Percentiles rank a stretch among this genome's conserved stretches.
phyloP scores from a whole-genome alignment of 1,284 basidiomycete genomes.

The Ceraceosorus guamensis region DNA sequence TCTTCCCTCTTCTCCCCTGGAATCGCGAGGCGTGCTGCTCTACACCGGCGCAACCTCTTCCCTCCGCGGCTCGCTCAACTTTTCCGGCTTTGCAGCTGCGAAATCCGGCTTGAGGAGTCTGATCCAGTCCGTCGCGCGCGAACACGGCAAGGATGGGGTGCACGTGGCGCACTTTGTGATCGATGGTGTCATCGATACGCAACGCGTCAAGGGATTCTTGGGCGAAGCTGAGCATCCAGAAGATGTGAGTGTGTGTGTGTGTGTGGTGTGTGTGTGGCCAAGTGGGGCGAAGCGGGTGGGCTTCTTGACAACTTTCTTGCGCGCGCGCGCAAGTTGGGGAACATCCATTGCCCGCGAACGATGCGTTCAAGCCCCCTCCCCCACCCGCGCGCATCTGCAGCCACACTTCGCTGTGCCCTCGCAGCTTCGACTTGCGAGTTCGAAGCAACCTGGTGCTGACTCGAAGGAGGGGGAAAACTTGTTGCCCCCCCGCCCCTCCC shows the following conservation, averaged over 20 bases:
- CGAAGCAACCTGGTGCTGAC: no score
- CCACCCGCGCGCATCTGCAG: no score
- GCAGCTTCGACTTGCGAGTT: no score
- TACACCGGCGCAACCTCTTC: constrained; percentile 5
- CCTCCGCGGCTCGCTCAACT: not conserved
- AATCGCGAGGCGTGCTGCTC: constrained; percentile 1
- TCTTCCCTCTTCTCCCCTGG: not conserved
- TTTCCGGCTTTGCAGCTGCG: constrained; percentile 2
- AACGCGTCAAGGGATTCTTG: not conserved
- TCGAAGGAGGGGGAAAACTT: not conserved
- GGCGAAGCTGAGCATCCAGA: not conserved
- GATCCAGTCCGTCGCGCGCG: constrained; percentile 2
- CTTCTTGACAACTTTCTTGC: constrained; percentile 1
- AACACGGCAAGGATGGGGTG: constrained; percentile 5
- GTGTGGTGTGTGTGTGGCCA: not conserved
- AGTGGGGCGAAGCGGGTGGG: no score
- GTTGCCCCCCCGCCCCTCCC: not conserved
- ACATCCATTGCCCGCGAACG: no score
- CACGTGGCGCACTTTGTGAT: constrained; percentile 8
- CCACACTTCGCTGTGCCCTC: no score
- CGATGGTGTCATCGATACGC: constrained; percentile 4
- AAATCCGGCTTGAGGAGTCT: constrained; percentile 2
- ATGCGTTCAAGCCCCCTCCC: no score
- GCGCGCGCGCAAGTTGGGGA: no score
- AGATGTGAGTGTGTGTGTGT: not conserved